A percentile compares a stretch with the other conserved stretches of the same genome.
Conservation (phyloP, 2,329 filamentous ascomycete species). For the Harringtonia lauricola region DNA sequence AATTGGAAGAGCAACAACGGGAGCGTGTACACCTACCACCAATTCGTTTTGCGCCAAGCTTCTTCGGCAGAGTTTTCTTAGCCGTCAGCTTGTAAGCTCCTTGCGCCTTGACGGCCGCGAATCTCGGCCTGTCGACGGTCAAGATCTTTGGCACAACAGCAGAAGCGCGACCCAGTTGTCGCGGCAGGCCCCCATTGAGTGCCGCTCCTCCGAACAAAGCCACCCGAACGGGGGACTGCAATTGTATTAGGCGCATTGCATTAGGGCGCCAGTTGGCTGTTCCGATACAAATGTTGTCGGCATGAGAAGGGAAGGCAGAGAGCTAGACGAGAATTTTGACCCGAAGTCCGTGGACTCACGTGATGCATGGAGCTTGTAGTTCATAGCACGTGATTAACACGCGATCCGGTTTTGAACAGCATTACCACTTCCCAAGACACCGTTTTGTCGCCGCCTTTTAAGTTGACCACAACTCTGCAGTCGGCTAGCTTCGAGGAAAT, state of each 20-base stretch:
- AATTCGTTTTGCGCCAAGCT: slow-evolving; percentile 87
- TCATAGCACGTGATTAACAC: too few species aligned
- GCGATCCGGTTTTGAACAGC: too few species aligned
- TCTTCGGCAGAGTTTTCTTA: slow-evolving; percentile 58
- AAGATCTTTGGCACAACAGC: neutral
- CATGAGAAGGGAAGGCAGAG: neutral
- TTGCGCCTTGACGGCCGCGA: slow-evolving; percentile 52
- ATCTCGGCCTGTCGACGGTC: slow-evolving; percentile 34
- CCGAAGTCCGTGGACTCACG: too few species aligned
- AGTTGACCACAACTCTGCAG: too few species aligned
- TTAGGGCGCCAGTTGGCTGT: neutral
- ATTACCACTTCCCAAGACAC: too few species aligned
- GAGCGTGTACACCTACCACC: slow-evolving; percentile 62
- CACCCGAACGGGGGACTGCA: slow-evolving; percentile 34
- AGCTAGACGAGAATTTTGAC: too few species aligned
- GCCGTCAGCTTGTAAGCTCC: slow-evolving; percentile 55
- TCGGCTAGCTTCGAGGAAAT: neutral
- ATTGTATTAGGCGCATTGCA: slow-evolving; percentile 34
- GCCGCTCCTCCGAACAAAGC: slow-evolving; percentile 22
- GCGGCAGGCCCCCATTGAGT: slow-evolving; percentile 5
- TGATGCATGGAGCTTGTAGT: too few species aligned
- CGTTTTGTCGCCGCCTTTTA: too few species aligned
- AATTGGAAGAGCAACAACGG: neutral
- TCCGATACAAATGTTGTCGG: neutral
- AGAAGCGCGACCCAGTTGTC: neutral